A percentile compares a stretch with the other conserved stretches of the same genome.
Evolutionary conservation across 2,329 filamentous ascomycete species (phyloP).

Genomic region (Arthrobotrys sphaeroides): DNA sequence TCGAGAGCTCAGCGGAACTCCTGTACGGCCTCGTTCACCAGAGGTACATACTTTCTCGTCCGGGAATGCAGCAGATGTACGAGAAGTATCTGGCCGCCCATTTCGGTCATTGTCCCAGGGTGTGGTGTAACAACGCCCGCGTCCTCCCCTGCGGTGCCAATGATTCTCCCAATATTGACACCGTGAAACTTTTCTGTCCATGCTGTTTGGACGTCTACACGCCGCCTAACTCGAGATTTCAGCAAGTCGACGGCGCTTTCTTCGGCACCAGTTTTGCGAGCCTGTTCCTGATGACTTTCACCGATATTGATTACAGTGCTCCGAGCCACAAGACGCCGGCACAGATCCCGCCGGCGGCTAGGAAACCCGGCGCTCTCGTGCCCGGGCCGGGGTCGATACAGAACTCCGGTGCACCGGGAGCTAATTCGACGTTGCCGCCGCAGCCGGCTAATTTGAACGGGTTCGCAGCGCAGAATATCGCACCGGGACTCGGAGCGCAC

Average conservation of each 20-base stretch:
- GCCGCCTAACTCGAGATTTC: constrained; percentile 94
- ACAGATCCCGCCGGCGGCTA: constrained; percentile 55
- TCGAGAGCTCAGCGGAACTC: constrained; percentile 97
- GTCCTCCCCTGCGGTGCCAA: constrained; percentile 93
- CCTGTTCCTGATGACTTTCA: constrained; percentile 97
- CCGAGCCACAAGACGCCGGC: constrained; percentile 67
- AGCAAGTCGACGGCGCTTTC: constrained; percentile 96
- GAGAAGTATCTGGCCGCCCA: constrained; percentile 98
- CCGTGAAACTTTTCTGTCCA: constrained; percentile 97
- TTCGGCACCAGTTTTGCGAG: constrained; percentile 97
- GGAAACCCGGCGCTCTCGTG: constrained; percentile 27
- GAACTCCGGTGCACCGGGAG: background rate
- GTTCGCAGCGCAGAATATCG: constrained; percentile 84
- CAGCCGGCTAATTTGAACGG: constrained; percentile 72
- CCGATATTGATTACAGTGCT: constrained; percentile 87
- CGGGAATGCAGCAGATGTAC: constrained; percentile 98
- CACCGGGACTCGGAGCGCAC: constrained; percentile 80
- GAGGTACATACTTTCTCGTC: constrained; percentile 94
- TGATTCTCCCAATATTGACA: constrained; percentile 94
- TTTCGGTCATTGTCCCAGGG: constrained; percentile 94
- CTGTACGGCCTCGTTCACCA: constrained; percentile 98
- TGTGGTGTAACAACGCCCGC: constrained; percentile 84
- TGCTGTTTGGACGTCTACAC: constrained; percentile 97
- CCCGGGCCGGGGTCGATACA: constrained; percentile 12
- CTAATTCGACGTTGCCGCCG: constrained; percentile 21